Evolutionary conservation across 1,284 basidiomycete species (phyloP).

Genomic region (Pyrrhoderma noxium): DNA sequence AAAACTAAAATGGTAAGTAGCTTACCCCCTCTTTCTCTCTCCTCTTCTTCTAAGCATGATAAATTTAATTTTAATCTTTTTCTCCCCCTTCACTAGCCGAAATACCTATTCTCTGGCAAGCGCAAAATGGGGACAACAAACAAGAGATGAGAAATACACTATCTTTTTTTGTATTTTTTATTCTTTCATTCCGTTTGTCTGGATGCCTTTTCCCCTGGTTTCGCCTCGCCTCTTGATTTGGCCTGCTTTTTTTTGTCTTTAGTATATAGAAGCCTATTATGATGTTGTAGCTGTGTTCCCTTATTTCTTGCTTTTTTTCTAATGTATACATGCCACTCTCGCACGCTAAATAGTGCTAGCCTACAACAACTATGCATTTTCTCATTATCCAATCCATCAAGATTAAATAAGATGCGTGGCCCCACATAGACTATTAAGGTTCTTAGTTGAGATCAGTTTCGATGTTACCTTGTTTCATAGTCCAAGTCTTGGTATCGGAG

Average conservation of each 20-base stretch:
- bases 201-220: background rate
- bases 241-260: background rate
- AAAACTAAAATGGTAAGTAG: constrained; percentile 67
- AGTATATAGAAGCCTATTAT: too few relatives aligned
- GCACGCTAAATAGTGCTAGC: too few relatives aligned
- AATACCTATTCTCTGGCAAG: constrained; percentile 84
- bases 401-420: too few relatives aligned
- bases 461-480: too few relatives aligned
- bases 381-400: too few relatives aligned
- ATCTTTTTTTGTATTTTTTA: background rate
- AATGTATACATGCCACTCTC: too few relatives aligned
- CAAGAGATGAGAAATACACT: constrained; percentile 53
- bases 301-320: too few relatives aligned
- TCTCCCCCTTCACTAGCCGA: constrained; percentile 46
- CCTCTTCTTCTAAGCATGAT: constrained; percentile 4
- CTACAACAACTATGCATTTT: too few relatives aligned
- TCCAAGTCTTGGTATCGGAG: too few relatives aligned
- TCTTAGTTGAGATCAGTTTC: too few relatives aligned
- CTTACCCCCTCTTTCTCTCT: constrained; percentile 13
- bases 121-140: constrained; percentile 83
- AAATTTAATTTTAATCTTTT: background rate
- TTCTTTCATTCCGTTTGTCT: background rate
- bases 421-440: too few relatives aligned
- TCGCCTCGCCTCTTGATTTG: background rate
- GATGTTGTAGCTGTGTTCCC: too few relatives aligned